Conservation (phyloP, 2,329 filamentous ascomycete genomes). For the Capronia americana region DNA sequence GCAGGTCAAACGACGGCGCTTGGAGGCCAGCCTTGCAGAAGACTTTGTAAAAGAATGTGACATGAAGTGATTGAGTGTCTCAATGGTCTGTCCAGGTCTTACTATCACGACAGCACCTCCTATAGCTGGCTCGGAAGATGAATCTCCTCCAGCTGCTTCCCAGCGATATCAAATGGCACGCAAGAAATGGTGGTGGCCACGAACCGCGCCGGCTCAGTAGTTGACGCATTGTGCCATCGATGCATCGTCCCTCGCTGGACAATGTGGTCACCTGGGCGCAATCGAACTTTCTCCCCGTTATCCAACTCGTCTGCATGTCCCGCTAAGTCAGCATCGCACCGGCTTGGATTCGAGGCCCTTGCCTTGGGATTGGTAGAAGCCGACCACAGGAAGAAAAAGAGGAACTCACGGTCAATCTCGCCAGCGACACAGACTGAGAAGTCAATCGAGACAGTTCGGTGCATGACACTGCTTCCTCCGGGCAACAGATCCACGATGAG, state of each 20-base stretch:
- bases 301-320: constrained; percentile 25
- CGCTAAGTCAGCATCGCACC: not conserved
- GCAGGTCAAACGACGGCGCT: not conserved
- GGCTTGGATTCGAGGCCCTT: not conserved
- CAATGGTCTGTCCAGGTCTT: not conserved
- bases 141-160: constrained; percentile 32
- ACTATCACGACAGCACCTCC: not conserved
- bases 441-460: constrained; percentile 36
- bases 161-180: constrained; percentile 35
- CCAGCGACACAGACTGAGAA: constrained; percentile 34
- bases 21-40: not conserved
- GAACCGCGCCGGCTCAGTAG: constrained; percentile 32
- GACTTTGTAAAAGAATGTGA: not conserved
- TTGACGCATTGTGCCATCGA: constrained; percentile 35
- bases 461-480: constrained; percentile 31
- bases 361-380: not conserved
- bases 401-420: constrained; percentile 33
- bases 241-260: constrained; percentile 38
- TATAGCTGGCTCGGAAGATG: constrained; percentile 7
- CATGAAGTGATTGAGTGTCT: not conserved
- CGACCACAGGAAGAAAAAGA: not conserved
- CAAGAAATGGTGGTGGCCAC: constrained; percentile 31
- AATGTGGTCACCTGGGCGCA: constrained; percentile 38
- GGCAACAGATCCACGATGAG: constrained; percentile 34
- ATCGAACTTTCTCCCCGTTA: constrained; percentile 31